Evolutionary conservation across 441 rosid genomes (phyloP).

Genomic region (Aquilaria agallochum): DNA sequence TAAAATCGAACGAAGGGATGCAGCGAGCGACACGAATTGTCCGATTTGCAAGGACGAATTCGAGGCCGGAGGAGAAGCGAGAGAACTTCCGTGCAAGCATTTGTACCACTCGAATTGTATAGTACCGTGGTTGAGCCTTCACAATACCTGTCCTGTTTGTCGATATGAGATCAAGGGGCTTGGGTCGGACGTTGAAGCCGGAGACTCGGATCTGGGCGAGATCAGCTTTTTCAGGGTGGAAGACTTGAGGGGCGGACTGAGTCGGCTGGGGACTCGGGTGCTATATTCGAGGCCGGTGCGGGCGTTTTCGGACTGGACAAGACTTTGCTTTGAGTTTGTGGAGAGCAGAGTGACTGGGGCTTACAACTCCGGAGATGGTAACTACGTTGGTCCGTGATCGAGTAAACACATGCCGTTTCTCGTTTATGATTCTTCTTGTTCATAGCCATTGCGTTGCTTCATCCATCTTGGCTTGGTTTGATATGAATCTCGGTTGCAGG

Average conservation of each 20-base stretch:
- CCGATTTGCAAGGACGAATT: conserved; percentile 80
- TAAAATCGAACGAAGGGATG: conserved; percentile 27
- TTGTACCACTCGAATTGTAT: conserved; percentile 68
- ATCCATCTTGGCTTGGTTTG: no score
- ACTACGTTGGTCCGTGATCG: conserved; percentile 9
- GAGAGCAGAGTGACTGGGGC: conserved; percentile 14
- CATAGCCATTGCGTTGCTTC: not conserved
- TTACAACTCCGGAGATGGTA: conserved; percentile 21
- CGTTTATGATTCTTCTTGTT: conserved; percentile 5
- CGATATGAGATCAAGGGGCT: conserved; percentile 35
- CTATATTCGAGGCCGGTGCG: conserved; percentile 45
- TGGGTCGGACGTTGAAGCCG: not conserved
- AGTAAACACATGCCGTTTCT: not conserved
- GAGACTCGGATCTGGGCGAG: not conserved
- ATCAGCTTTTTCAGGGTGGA: conserved; percentile 14
- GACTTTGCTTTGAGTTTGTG: conserved; percentile 19
- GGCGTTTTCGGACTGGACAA: conserved; percentile 42
- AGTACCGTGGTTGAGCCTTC: conserved; percentile 62
- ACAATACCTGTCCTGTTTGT: conserved; percentile 76
- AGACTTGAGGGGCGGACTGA: conserved; percentile 20
- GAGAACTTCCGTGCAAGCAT: conserved; percentile 66
- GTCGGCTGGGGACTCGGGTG: conserved; percentile 34
- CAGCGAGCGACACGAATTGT: conserved; percentile 37
- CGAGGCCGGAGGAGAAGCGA: conserved; percentile 40
- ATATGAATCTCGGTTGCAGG: conserved; percentile 11